These are phyloP conservation scores for Xylariaceae sp. DNA, from an alignment of 2,329 filamentous ascomycete genomes.

Conservation along the genomic window DNA sequence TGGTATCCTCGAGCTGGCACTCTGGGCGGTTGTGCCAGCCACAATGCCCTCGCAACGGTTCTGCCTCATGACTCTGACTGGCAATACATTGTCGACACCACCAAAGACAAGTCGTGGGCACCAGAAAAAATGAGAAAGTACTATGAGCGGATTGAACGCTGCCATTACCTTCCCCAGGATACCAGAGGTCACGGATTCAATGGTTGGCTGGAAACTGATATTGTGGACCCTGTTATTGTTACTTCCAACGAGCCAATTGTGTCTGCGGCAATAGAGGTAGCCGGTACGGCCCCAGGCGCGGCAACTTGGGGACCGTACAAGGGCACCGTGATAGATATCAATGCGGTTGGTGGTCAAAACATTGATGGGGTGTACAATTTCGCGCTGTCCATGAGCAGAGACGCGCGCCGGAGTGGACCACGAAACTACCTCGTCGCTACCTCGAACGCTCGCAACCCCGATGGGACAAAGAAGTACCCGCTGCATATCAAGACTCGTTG, in stretches of 20 bases:
- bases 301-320: neutral
- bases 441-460: neutral
- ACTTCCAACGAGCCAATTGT: neutral
- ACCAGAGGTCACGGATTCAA: neutral
- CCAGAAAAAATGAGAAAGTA: conserved; percentile 57
- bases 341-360: neutral
- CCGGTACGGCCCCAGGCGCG: neutral
- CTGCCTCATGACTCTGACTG: conserved; percentile 50
- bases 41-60: conserved; percentile 21
- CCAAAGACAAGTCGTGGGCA: conserved; percentile 54
- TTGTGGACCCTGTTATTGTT: neutral
- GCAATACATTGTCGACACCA: conserved; percentile 53
- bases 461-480: neutral
- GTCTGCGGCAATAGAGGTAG: neutral
- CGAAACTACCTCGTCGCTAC: conserved; percentile 1
- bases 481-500: neutral
- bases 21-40: neutral
- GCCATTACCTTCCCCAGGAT: conserved; percentile 42
- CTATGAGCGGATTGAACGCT: conserved; percentile 52
- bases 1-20: neutral
- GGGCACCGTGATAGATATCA: neutral
- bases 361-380: neutral
- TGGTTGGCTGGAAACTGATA: neutral
- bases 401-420: neutral
- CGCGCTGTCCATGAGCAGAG: neutral